Base-by-base conservation (phyloP, 83 land plant genomes). In the Thuja plicata region DNA sequence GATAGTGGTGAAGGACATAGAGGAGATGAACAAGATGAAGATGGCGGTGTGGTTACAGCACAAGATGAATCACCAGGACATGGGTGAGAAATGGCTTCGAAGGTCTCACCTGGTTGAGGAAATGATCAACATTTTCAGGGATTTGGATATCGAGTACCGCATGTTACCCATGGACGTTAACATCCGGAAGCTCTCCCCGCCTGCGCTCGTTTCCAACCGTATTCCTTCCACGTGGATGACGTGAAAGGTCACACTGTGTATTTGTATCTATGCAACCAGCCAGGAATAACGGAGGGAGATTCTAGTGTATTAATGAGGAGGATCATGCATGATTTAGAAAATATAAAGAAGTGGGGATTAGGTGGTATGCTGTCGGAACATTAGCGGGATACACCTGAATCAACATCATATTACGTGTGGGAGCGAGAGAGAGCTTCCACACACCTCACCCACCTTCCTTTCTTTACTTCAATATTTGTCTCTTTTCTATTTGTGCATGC, bases 91-190 rank as follows among this genome's bases (percentile, higher is more conserved):
- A 87, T 92, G 70, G 77, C 37, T 66, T 2, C 87, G 98, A 46
- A 92, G 96, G 86, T 92, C 94, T n/a, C 90, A 87, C 5, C 87
- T 97, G 79, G 87, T 95, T 0, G 91, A 93, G 43, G 96, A 95
- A 76, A 89, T 95, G 90, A 92, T 92, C 43, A 92, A 78, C 30
- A 87, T 92, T 45, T 91, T 93, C 70, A 86, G 84, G 32, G 98
- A 97, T 41, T 92, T 95, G 30, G 96, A 95, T 32, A 90, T 97
- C 34, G 94, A 96, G 52, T 97, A 95, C 85, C 93, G 96, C 0
- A 46, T 97, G 70, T 84, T 89, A 19, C 96, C 98, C 13, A 83
- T 90, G 19, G 92, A 96, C 76, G 90, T 96, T 60, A 93, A 94
- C 34, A 19, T 95, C 86, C 86, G 92, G 11, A 34, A 87, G 17